Base-by-base conservation (phyloP, 2,329 filamentous ascomycete species). In the Saccharata proteae region DNA sequence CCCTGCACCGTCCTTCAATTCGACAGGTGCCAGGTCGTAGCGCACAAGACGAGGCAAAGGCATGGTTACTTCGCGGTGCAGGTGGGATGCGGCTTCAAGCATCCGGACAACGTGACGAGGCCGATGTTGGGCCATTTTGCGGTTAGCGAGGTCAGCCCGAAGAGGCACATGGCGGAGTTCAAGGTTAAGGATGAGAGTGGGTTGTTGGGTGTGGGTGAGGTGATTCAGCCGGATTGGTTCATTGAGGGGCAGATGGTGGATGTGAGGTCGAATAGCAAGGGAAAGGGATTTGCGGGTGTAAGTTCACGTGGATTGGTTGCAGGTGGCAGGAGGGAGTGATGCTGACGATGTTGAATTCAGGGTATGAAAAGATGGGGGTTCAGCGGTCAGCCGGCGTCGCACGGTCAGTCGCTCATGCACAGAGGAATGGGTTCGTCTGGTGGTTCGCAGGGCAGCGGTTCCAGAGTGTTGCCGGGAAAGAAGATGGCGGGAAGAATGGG, bases 401-500 rank as follows among this genome's bases (percentile, higher is more conserved):
- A 98, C 71, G 90, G 90, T 70, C 88, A 92, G 62, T 94, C 86
- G 51, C 76, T 85, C 62, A 85, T 83, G 50, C 90, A 98, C 68
- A 74, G 90, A 50, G 81, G 81, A 16, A 82, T 94, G 62, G 90
- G 90, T 67, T 88, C 84, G 19, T 71, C 79, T 6, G 90, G 90
- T 54, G 83, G 80, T 38, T 81, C 80, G 45, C 90, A 98, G 60
- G 90, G 90, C 42, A 77, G 80, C 52, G 90, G 90, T 61, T 92
- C 83, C 40, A 75, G 90, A 59, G 88, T 98, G 15, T 65, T 85
- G 51, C 90, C 90, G 0, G 90, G 90, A 38, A 98, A 98, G 74
- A 90, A 85, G 63, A 98, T 98, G 90, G 75, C 90, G 3, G 90
- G 90, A 34, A 75, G 83, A 37, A 96, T 98, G 90, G 90, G 90